Evolutionary conservation across 495 filamentous ascomycete species (phyloP).

Genomic region (Echria macrotheca): DNA sequence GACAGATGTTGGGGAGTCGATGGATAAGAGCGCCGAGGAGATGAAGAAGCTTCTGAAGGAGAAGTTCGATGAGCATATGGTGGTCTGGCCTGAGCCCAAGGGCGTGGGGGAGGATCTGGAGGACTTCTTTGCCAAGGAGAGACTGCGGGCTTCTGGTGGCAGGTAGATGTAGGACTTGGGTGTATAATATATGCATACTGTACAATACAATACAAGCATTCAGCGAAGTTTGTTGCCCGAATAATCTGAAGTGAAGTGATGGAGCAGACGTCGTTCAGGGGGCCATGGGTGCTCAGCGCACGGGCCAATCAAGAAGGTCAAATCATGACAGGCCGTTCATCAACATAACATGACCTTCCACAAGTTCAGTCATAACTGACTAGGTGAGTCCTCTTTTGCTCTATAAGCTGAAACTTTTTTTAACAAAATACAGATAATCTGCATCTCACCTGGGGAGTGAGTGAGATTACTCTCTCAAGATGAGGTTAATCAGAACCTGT

Average conservation of each 20-base stretch:
- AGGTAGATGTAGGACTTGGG: constrained; percentile 16
- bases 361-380: too few species aligned
- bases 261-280: too few species aligned
- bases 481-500: too few species aligned
- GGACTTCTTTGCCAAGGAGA: constrained; percentile 50
- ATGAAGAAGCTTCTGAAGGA: constrained; percentile 54
- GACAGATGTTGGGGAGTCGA: constrained; percentile 58
- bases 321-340: too few species aligned
- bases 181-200: constrained; percentile 6
- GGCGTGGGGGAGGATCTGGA: constrained; percentile 49
- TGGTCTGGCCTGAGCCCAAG: constrained; percentile 46
- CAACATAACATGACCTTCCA: too few species aligned
- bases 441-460: too few species aligned
- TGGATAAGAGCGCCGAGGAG: constrained; percentile 56
- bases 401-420: too few species aligned
- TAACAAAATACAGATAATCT: too few species aligned
- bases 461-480: too few species aligned
- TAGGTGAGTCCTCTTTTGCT: too few species aligned
- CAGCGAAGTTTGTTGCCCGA: neutral
- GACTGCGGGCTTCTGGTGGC: constrained; percentile 33
- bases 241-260: neutral
- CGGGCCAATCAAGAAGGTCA: too few species aligned
- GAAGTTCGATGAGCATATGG: constrained; percentile 57
- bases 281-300: too few species aligned
- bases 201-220: constrained; percentile 6